Conservation (phyloP, 192 early-diverging fungal species). For the Coemansia sp. region DNA sequence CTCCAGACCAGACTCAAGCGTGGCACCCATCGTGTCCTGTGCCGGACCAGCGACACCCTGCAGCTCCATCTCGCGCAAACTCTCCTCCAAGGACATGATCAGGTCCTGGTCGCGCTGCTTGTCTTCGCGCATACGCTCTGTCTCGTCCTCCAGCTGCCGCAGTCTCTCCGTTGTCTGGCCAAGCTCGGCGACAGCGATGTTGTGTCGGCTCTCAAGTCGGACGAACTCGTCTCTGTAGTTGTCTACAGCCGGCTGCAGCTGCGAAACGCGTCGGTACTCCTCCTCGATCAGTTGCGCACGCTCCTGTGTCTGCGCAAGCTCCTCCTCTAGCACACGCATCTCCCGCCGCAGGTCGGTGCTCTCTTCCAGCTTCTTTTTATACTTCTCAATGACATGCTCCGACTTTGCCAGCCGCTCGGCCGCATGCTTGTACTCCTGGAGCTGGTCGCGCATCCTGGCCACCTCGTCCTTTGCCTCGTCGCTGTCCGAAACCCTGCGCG, state of each 20-base stretch:
- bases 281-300: constrained; percentile 81
- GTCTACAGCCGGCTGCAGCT: constrained; percentile 81
- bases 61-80: constrained; percentile 79
- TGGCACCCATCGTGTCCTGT: constrained; percentile 20
- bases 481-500: constrained; percentile 60
- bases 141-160: constrained; percentile 59
- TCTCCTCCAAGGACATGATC: constrained; percentile 77
- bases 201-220: constrained; percentile 72
- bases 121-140: constrained; percentile 66
- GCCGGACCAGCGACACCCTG: constrained; percentile 41
- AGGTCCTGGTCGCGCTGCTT: constrained; percentile 69
- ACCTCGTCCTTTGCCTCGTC: constrained; percentile 72
- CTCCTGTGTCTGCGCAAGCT: constrained; percentile 68
- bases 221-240: constrained; percentile 82
- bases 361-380: constrained; percentile 94
- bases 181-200: constrained; percentile 66
- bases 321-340: constrained; percentile 76
- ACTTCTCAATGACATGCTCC: constrained; percentile 94
- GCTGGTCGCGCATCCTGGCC: constrained; percentile 75
- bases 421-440: constrained; percentile 87
- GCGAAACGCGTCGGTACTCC: constrained; percentile 78
- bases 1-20: constrained; percentile 40
- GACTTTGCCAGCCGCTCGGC: constrained; percentile 92
- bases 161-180: constrained; percentile 72
- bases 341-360: constrained; percentile 75